phyloP scores from a whole-genome alignment of 805 yeast genomes.

The Kuraishia ogatae region DNA sequence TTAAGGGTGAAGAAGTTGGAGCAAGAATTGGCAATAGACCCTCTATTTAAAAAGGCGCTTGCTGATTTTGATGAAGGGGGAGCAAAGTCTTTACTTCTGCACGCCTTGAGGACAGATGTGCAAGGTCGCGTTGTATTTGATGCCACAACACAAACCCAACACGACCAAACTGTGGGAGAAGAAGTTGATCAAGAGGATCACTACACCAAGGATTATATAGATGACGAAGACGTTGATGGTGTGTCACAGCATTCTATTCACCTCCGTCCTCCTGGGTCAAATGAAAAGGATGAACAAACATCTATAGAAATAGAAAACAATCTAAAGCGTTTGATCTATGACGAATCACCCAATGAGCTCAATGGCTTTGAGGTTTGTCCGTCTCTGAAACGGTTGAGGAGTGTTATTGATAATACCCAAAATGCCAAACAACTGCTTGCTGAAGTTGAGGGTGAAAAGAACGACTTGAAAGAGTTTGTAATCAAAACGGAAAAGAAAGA shows the following conservation, averaged over 20 bases:
- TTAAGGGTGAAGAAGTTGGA: constrained; percentile 49
- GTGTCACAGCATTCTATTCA: constrained; percentile 4
- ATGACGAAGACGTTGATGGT: background rate
- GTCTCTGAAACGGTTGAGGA: background rate
- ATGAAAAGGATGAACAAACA: background rate
- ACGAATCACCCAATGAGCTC: background rate
- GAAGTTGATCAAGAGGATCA: constrained; percentile 6
- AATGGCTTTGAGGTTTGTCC: background rate
- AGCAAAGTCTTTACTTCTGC: constrained; percentile 58
- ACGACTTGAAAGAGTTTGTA: constrained; percentile 10
- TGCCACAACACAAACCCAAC: constrained; percentile 28
- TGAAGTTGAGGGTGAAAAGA: constrained; percentile 1
- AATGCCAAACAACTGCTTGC: background rate
- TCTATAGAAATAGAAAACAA: background rate
- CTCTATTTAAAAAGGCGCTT: constrained; percentile 64
- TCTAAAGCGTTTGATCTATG: background rate
- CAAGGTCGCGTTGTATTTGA: constrained; percentile 58
- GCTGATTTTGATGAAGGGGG: constrained; percentile 83
- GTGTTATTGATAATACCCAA: background rate
- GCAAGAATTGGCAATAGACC: constrained; percentile 61
- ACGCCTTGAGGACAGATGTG: constrained; percentile 47
- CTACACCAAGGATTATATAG: constrained; percentile 2
- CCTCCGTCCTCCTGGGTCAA: background rate
- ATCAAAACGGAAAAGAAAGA: background rate
- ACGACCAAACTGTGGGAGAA: background rate